phyloP scores from a whole-genome alignment of 2,329 filamentous ascomycete genomes.

The Diaporthe sp. region DNA sequence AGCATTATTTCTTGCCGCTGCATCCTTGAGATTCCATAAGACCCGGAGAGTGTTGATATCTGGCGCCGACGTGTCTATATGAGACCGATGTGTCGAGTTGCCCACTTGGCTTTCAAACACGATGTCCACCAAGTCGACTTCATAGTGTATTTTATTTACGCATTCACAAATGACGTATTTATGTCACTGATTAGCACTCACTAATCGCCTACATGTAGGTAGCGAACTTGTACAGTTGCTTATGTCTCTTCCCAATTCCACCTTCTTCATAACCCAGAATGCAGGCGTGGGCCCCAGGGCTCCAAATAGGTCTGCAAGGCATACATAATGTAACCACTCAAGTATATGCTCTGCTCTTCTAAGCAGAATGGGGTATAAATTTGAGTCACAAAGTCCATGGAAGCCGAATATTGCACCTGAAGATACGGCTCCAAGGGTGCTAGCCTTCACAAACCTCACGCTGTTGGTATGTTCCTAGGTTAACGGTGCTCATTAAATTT shows the following conservation, averaged over 20 bases:
- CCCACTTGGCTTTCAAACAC: rapidly evolving
- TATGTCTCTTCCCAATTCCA: not conserved
- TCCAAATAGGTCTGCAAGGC: not conserved
- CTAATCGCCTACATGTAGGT: no score
- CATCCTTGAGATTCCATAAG: no score
- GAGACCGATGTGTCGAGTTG: not conserved
- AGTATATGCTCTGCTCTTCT: no score
- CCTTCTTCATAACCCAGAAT: not conserved
- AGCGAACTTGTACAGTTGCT: not conserved
- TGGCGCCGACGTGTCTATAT: not conserved
- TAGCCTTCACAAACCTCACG: not conserved
- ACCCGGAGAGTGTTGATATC: not conserved
- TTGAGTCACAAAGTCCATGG: no score
- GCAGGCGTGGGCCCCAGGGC: not conserved
- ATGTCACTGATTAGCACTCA: not conserved
- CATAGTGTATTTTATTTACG: not conserved
- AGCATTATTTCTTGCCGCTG: not conserved
- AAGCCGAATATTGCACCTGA: not conserved
- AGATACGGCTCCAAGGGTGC: not conserved
- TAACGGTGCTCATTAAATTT: not conserved
- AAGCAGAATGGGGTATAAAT: not conserved
- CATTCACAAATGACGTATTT: not conserved
- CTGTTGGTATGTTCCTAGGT: not conserved
- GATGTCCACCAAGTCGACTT: not conserved
- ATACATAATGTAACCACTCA: not conserved